Conservation (phyloP, 2,329 filamentous ascomycete species). For the Phaeosphaeriaceae sp. region DNA sequence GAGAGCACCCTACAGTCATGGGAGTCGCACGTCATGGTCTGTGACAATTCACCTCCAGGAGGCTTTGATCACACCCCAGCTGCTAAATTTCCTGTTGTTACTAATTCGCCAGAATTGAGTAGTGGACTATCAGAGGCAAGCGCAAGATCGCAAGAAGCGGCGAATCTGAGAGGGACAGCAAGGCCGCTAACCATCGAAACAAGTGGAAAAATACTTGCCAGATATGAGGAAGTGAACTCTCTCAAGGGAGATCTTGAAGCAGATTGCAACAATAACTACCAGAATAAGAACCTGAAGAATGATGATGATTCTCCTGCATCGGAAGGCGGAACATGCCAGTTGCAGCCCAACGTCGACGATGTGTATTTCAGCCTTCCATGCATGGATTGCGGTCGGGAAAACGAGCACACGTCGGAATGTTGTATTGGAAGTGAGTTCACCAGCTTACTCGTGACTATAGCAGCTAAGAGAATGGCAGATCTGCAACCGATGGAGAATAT, state of each 20-base stretch:
- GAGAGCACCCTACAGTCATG: background rate
- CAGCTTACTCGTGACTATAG: background rate
- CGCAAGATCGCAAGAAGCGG: background rate
- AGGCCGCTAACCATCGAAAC: background rate
- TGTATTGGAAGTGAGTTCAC: constrained; percentile 27
- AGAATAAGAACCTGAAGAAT: background rate
- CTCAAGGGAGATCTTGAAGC: too few species aligned
- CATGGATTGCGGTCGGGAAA: constrained; percentile 31
- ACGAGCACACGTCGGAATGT: constrained; percentile 21
- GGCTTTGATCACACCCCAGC: background rate
- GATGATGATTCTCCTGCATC: too few species aligned
- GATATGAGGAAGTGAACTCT: too few species aligned
- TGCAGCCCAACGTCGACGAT: background rate
- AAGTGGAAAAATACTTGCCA: too few species aligned
- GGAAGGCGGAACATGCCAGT: too few species aligned
- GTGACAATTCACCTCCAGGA: background rate
- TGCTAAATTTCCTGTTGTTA: background rate
- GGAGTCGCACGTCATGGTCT: background rate
- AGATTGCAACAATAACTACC: too few species aligned
- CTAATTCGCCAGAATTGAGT: background rate
- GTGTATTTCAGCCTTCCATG: constrained; percentile 22
- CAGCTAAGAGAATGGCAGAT: constrained; percentile 7
- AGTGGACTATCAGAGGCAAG: background rate
- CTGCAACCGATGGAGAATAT: constrained; percentile 15
- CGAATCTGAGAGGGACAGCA: too few species aligned